These are phyloP conservation scores for Mollisiaceae sp. DNA, from an alignment of 2,329 filamentous ascomycete species.

Conservation along the genomic window DNA sequence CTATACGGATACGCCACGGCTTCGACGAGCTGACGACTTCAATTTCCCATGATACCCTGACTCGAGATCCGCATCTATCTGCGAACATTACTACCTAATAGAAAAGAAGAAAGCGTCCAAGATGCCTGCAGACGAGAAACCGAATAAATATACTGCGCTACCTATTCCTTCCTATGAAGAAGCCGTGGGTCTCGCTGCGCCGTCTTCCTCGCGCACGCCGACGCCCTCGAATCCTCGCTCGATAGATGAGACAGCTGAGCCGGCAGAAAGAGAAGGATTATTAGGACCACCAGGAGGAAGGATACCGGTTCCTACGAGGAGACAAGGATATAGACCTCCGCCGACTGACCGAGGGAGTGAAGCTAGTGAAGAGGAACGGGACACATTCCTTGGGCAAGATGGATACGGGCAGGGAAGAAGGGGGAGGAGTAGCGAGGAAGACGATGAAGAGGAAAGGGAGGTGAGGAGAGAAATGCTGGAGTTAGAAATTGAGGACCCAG, in stretches of 20 bases:
- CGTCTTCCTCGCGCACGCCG: slow-evolving; percentile 63
- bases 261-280: slow-evolving; percentile 79
- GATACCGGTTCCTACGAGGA: slow-evolving; percentile 48
- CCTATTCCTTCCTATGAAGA: slow-evolving; percentile 87
- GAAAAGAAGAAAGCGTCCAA: slow-evolving; percentile 14
- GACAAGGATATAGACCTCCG: slow-evolving; percentile 73
- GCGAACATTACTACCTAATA: background rate
- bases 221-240: slow-evolving; percentile 40
- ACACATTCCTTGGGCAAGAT: slow-evolving; percentile 57
- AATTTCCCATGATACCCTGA: background rate
- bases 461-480: slow-evolving; percentile 85
- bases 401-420: slow-evolving; percentile 51
- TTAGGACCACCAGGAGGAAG: slow-evolving; percentile 57
- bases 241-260: slow-evolving; percentile 64
- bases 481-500: slow-evolving; percentile 81
- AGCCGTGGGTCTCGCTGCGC: slow-evolving; percentile 64
- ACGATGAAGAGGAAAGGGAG: slow-evolving; percentile 59
- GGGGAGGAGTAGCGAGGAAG: slow-evolving; percentile 55
- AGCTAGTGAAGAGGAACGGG: slow-evolving; percentile 39
- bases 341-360: slow-evolving; percentile 67
- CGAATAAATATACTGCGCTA: slow-evolving; percentile 61
- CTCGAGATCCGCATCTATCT: background rate
- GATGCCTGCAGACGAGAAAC: slow-evolving; percentile 55
- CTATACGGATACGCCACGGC: slow-evolving; percentile 15
- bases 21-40: too few species aligned